These are phyloP conservation scores for Annulohypoxylon bovei DNA, from an alignment of 495 filamentous ascomycete species.

Conservation along the genomic window DNA sequence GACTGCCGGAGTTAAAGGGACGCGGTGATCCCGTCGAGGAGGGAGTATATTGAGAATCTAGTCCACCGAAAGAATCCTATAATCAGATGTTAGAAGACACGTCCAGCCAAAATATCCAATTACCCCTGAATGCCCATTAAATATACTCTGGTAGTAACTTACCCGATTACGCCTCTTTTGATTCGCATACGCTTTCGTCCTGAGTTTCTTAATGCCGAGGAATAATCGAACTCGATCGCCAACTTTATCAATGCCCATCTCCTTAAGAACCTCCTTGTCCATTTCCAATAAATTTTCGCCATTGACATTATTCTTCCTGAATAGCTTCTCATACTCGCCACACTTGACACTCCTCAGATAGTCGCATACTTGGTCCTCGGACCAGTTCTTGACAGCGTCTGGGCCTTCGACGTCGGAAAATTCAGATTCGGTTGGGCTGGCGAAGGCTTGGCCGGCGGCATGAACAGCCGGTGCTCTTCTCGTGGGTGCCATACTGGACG, in stretches of 20 bases:
- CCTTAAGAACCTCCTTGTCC: slow-evolving; percentile 94
- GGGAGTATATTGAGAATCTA: slow-evolving; percentile 70
- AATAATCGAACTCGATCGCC: slow-evolving; percentile 96
- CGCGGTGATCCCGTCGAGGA: slow-evolving; percentile 75
- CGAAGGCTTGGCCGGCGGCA: slow-evolving; percentile 72
- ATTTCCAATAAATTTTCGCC: slow-evolving; percentile 96
- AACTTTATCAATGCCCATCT: slow-evolving; percentile 98
- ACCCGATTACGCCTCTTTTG: slow-evolving; percentile 89
- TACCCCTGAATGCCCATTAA: not conserved
- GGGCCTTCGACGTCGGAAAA: slow-evolving; percentile 79
- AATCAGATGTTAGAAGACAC: slow-evolving; percentile 15
- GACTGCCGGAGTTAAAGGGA: slow-evolving; percentile 61
- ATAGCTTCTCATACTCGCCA: slow-evolving; percentile 89
- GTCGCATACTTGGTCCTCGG: slow-evolving; percentile 88
- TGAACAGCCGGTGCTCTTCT: slow-evolving; percentile 65
- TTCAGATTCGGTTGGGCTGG: slow-evolving; percentile 92
- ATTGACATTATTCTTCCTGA: slow-evolving; percentile 94
- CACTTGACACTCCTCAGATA: slow-evolving; percentile 93
- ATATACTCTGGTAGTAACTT: slow-evolving; percentile 42
- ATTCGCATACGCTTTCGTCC: slow-evolving; percentile 84
- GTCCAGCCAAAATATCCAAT: not conserved
- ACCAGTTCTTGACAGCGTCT: slow-evolving; percentile 76
- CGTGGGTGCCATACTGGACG: slow-evolving; percentile 62
- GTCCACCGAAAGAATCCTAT: slow-evolving; percentile 76
- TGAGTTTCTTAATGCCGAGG: slow-evolving; percentile 89